Evolutionary conservation across 306 rosid species (phyloP), one percentile per base, ranked within the genome.

Genomic region (Vachellia pachyceras): DNA sequence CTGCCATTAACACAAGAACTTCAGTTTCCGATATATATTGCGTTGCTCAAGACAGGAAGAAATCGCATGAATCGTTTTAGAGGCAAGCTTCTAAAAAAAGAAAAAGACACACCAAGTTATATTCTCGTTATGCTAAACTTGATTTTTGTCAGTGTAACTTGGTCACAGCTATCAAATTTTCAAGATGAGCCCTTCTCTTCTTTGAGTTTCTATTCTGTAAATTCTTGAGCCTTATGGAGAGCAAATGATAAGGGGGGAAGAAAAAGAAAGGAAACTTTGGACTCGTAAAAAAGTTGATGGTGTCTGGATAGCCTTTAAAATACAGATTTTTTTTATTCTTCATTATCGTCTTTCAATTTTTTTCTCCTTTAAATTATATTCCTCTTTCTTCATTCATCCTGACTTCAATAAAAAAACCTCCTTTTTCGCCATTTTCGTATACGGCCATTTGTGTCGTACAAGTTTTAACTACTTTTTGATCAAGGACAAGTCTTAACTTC

Each of bases 191-290:
- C 55, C 23, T 69, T 71, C 46, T 25, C 83, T 82, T 73, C 80
- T 42, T 79, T 55, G 65, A 79, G 83, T 82, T 74, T 72, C 42
- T 36, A 64, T 55, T 10, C 75, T 70, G 76, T 79, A 77, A 84
- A 84, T 54, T 80, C 70, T 73, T 67, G 57, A 82, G 81, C 78
- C 73, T 87, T 82, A 77, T 74, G 81, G 65, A 70, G 78, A 68
- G 85, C 61, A 75, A 67, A 73, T 58, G 65, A 58, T 70, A 77
- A 83, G 83, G 83, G 17, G n/a, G 84, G 82, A 76, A 77, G 75
- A 36, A 37, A 79, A 73, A 49, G 50, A 69, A 54, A 46, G 14
- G 61, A 46, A 84, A 82, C 84, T 78, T 81, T 63, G 35, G 60
- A 15, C 64, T 77, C 66, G 35, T 57, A 41, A 7, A 72, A 67